These are phyloP conservation scores for Cystofilobasidium capitatum DNA, from an alignment of 768 basidiomycete species.

Conservation along the genomic window DNA sequence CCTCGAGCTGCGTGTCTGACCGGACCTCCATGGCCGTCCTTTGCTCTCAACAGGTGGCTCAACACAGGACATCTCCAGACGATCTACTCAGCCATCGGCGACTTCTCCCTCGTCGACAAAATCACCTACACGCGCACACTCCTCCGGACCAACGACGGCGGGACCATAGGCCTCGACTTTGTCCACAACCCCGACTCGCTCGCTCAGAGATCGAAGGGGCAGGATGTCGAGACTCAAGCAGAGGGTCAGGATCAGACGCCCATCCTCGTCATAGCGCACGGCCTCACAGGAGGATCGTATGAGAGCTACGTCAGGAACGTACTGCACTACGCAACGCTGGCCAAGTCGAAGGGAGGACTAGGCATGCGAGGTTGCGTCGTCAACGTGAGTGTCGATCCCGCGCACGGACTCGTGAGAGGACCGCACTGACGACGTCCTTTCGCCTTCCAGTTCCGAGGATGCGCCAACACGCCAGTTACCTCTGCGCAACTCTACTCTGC, in stretches of 20 bases:
- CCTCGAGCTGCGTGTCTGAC: not conserved
- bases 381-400: slow-evolving; percentile 59
- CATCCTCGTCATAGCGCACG: slow-evolving; percentile 44
- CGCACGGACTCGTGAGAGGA: not conserved
- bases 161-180: slow-evolving; percentile 37
- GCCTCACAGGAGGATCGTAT: slow-evolving; percentile 43
- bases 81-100: slow-evolving; percentile 39
- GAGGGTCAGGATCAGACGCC: slow-evolving; percentile 39
- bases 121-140: slow-evolving; percentile 37
- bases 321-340: slow-evolving; percentile 59
- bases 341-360: slow-evolving; percentile 64
- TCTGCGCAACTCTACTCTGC: slow-evolving; percentile 72
- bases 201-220: slow-evolving; percentile 27
- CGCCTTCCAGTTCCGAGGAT: slow-evolving; percentile 15
- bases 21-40: not conserved
- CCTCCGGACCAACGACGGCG: slow-evolving; percentile 43
- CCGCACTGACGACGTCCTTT: not conserved
- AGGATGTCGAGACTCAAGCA: slow-evolving; percentile 34
- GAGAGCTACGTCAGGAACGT: slow-evolving; percentile 48
- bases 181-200: not conserved
- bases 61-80: slow-evolving; percentile 42
- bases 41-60: not conserved
- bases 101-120: slow-evolving; percentile 41
- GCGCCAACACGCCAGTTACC: slow-evolving; percentile 70
- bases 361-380: slow-evolving; percentile 83